phyloP scores from a whole-genome alignment of 805 yeast genomes.

The Candida sithepensis region DNA sequence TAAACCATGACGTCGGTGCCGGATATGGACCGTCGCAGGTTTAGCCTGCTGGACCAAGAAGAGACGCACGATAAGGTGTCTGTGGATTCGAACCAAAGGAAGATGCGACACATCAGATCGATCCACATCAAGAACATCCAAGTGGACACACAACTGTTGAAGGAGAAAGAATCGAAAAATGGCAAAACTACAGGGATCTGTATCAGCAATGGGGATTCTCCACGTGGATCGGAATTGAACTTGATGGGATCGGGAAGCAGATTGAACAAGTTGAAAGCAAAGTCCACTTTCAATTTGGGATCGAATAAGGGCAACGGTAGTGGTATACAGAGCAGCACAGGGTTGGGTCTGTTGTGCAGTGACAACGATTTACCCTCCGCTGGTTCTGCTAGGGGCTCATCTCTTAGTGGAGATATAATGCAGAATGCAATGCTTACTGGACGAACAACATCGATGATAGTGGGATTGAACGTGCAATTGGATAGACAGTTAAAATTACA shows the following conservation, averaged over 20 bases:
- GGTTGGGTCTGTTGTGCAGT: not conserved
- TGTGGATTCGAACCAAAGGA: constrained; percentile 15
- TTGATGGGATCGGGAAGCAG: not conserved
- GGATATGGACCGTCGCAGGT: constrained; percentile 7
- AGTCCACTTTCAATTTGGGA: constrained; percentile 8
- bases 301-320: not conserved
- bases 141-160: not conserved
- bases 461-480: constrained; percentile 17
- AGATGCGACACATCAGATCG: constrained; percentile 26
- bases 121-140: constrained; percentile 16
- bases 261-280: constrained; percentile 6
- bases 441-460: constrained; percentile 1
- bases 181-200: not conserved
- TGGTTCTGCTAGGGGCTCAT: not conserved
- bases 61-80: constrained; percentile 4
- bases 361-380: not conserved
- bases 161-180: not conserved
- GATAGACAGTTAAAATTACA: constrained; percentile 29
- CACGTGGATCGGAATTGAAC: not conserved
- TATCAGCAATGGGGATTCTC: not conserved
- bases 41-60: not conserved
- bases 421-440: constrained; percentile 4
- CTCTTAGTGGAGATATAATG: constrained; percentile 12
- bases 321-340: not conserved
- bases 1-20: constrained; percentile 20